Conservation (phyloP, 176 grass and related monocot species). For the Oryza officinalis region DNA sequence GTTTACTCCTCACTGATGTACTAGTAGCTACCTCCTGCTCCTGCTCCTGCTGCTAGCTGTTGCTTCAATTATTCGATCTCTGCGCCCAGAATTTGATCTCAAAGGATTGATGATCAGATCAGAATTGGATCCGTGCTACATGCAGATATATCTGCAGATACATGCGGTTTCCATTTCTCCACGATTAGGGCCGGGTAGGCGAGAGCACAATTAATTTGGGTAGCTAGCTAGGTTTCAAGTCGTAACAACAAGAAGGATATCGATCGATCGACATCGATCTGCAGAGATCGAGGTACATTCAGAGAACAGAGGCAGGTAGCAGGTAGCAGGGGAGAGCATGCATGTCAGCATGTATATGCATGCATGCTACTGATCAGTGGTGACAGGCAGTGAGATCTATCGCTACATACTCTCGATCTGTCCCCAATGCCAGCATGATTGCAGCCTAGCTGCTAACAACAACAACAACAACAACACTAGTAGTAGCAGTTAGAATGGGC, state of each 20-base stretch:
- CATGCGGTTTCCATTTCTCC: neutral
- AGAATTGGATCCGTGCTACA: too few species aligned
- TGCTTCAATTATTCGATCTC: neutral
- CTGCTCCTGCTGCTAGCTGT: neutral
- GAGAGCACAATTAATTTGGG: neutral
- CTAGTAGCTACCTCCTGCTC: too few species aligned
- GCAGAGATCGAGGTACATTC: neutral
- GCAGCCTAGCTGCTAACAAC: neutral
- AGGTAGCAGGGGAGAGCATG: neutral
- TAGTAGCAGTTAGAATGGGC: conserved; percentile 4
- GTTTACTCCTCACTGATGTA: neutral
- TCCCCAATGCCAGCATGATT: neutral
- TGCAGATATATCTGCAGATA: neutral
- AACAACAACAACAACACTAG: too few species aligned
- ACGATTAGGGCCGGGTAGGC: neutral
- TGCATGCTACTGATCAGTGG: neutral
- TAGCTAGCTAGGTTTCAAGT: neutral
- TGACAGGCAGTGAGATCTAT: neutral
- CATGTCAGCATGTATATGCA: neutral
- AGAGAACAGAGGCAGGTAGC: neutral
- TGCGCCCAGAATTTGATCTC: neutral
- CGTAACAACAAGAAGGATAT: too few species aligned
- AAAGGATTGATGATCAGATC: neutral
- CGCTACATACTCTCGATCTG: neutral
- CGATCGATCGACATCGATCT: neutral